phyloP scores from a whole-genome alignment of 2,329 filamentous ascomycete species.

The Paecilomyces fulvus region DNA sequence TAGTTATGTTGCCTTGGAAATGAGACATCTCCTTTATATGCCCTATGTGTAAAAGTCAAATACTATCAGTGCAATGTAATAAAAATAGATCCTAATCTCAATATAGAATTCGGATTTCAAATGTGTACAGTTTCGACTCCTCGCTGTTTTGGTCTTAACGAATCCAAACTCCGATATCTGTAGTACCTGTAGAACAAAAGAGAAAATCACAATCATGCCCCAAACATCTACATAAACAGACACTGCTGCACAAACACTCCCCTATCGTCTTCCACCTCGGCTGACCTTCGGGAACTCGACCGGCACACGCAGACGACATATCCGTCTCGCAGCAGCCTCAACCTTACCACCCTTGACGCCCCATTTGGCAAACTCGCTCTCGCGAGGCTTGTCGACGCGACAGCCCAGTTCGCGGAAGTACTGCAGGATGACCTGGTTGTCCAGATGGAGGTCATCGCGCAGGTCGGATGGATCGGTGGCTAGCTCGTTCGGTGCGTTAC shows the following conservation, averaged over 20 bases:
- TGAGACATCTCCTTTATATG: no score
- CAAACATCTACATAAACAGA: background rate
- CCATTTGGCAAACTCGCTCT: slow-evolving; percentile 34
- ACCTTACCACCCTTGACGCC: slow-evolving; percentile 52
- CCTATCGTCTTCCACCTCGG: slow-evolving; percentile 18
- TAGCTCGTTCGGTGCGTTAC: slow-evolving; percentile 28
- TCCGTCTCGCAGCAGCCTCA: slow-evolving; percentile 41
- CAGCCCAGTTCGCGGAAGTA: slow-evolving; percentile 42
- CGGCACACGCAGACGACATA: slow-evolving; percentile 68
- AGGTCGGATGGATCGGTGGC: slow-evolving; percentile 38
- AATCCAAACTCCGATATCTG: no score
- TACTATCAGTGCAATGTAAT: no score
- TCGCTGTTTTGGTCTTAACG: no score
- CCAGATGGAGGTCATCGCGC: slow-evolving; percentile 35
- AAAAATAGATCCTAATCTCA: no score
- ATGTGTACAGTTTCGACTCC: no score
- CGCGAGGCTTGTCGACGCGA: slow-evolving; percentile 31
- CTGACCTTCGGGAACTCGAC: slow-evolving; percentile 68
- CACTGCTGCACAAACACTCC: background rate
- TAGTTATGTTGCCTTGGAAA: no score
- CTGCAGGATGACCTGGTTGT: slow-evolving; percentile 25
- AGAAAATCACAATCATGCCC: background rate
- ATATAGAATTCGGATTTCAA: no score
- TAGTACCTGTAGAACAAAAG: no score
- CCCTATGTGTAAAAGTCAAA: no score